Percentiles rank a stretch among this genome's conserved stretches.
These are phyloP conservation scores for Bryopsis sp. DNA, from an alignment of 139 green algal genomes.

Conservation along the genomic window DNA sequence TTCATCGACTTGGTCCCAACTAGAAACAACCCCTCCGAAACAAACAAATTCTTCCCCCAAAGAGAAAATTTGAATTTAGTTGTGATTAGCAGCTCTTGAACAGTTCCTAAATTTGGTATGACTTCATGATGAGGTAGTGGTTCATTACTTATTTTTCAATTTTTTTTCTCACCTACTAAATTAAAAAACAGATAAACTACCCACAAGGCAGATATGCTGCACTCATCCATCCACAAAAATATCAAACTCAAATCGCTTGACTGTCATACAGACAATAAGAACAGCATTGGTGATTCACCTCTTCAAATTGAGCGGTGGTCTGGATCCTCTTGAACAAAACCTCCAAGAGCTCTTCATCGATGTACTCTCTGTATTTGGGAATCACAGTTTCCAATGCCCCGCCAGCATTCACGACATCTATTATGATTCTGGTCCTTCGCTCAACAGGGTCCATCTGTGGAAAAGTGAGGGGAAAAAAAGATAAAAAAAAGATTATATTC, in stretches of 20 bases:
- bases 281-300: not conserved
- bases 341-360: slow-evolving; percentile 12
- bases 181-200: not conserved
- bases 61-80: not conserved
- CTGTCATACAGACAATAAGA: not conserved
- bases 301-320: not conserved
- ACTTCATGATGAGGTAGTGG: too few relatives aligned
- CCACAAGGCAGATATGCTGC: not conserved
- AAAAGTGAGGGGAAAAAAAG: not conserved
- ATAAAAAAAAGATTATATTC: too few relatives aligned
- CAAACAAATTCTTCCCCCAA: not conserved
- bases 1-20: too few relatives aligned
- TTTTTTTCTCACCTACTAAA: not conserved
- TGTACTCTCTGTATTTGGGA: not conserved
- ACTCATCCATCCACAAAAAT: not conserved
- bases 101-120: too few relatives aligned
- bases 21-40: not conserved
- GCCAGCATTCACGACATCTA: slow-evolving; percentile 19
- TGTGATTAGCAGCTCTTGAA: not conserved
- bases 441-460: not conserved
- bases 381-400: not conserved
- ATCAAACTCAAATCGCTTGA: not conserved
- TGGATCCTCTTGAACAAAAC: slow-evolving; percentile 11
- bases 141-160: too few relatives aligned
- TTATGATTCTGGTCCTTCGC: slow-evolving; percentile 8